phyloP scores from a whole-genome alignment of 108 stramenopile species.

The Cyclotella baltica region DNA sequence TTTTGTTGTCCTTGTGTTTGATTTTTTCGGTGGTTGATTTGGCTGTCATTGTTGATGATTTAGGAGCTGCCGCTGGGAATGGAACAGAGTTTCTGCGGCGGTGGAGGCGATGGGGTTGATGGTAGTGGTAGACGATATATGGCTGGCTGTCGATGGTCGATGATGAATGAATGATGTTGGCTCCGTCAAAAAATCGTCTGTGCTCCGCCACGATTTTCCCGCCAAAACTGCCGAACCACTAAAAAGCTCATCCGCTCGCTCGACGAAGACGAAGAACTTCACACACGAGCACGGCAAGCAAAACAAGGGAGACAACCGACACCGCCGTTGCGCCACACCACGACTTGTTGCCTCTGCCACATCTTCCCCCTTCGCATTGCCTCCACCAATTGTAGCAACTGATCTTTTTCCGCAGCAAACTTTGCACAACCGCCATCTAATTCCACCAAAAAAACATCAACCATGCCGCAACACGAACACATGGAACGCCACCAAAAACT shows the following conservation, averaged over 20 bases:
- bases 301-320: too few species aligned
- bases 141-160: too few species aligned
- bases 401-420: too few species aligned
- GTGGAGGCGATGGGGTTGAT: too few species aligned
- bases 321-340: too few species aligned
- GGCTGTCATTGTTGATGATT: background rate
- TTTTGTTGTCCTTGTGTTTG: background rate
- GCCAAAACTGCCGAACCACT: background rate
- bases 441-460: slow-evolving; percentile 23
- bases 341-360: too few species aligned
- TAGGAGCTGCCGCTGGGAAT: background rate
- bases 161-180: background rate
- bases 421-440: background rate
- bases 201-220: background rate
- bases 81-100: background rate
- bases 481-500: slow-evolving; percentile 99
- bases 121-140: too few species aligned
- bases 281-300: too few species aligned
- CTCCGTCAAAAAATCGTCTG: background rate
- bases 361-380: too few species aligned
- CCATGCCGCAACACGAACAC: slow-evolving; percentile 99
- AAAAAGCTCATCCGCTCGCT: too few species aligned
- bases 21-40: slow-evolving; percentile 2
- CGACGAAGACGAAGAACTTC: too few species aligned
- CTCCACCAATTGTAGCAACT: too few species aligned